phyloP scores from a whole-genome alignment of 306 rosid species.

The Trichosanthes cucumerina region DNA sequence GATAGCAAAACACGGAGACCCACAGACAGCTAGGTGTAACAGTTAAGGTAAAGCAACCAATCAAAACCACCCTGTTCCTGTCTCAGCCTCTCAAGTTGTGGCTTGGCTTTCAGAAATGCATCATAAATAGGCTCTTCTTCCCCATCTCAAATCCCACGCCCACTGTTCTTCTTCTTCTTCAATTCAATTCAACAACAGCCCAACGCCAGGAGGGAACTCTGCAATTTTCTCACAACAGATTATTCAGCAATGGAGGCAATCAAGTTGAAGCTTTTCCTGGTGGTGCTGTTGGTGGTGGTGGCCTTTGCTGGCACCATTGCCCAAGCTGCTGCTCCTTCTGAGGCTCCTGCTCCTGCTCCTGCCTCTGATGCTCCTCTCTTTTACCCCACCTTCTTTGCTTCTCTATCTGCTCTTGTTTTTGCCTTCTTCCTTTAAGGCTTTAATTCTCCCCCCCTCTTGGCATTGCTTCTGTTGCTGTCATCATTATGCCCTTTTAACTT shows the following conservation, averaged over 20 bases:
- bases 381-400: conserved; percentile 8
- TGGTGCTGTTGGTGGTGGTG: neutral
- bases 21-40: neutral
- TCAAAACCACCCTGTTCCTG: neutral
- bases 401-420: conserved; percentile 7
- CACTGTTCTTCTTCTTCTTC: neutral
- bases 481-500: neutral
- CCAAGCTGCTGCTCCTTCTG: neutral
- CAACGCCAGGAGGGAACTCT: neutral
- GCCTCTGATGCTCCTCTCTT: conserved; percentile 9
- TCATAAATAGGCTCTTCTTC: neutral
- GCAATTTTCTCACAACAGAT: neutral
- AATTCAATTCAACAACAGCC: neutral
- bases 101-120: neutral
- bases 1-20: neutral
- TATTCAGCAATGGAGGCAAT: conserved; percentile 11
- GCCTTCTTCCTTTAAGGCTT: neutral
- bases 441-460: neutral
- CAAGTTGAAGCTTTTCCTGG: neutral
- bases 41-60: conserved; percentile 5
- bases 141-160: neutral
- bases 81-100: neutral
- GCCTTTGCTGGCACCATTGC: neutral
- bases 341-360: conserved; percentile 12
- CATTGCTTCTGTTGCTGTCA: neutral